These are phyloP conservation scores for Saitozyma sp. DNA, from an alignment of 768 basidiomycete species.

Conservation along the genomic window DNA sequence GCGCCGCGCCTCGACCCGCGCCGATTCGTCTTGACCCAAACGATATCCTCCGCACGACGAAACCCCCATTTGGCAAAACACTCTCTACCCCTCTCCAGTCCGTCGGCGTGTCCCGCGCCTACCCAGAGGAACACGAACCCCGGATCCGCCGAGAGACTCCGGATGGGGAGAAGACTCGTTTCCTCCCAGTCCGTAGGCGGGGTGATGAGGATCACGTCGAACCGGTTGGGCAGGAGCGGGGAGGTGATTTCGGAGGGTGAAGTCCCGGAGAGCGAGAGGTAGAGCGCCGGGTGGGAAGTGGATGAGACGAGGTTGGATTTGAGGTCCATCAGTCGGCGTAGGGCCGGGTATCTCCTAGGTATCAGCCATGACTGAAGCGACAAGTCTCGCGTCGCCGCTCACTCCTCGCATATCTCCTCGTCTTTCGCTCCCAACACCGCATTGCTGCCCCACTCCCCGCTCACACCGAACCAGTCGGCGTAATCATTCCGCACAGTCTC, in stretches of 20 bases:
- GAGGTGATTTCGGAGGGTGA: background rate
- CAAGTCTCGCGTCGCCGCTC: conserved; percentile 48
- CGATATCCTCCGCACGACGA: conserved; percentile 91
- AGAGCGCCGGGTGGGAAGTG: conserved; percentile 66
- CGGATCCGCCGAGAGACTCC: conserved; percentile 81
- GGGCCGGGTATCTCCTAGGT: conserved; percentile 82
- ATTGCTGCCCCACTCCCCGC: conserved; percentile 91
- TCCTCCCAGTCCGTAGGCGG: conserved; percentile 69
- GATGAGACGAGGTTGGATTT: conserved; percentile 76
- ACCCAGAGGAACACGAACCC: conserved; percentile 96
- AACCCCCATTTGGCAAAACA: conserved; percentile 86
- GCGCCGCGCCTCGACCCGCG: background rate
- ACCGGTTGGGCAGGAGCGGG: conserved; percentile 64
- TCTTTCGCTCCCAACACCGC: conserved; percentile 87
- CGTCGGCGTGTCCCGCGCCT: conserved; percentile 90
- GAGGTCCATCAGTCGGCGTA: conserved; percentile 75
- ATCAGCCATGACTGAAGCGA: no score
- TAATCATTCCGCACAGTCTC: conserved; percentile 97
- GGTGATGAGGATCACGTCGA: conserved; percentile 88
- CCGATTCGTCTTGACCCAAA: conserved; percentile 89
- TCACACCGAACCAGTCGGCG: conserved; percentile 82
- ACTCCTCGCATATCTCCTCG: conserved; percentile 92
- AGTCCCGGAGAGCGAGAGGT: conserved; percentile 50
- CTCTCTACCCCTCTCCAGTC: conserved; percentile 87
- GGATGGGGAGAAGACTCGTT: conserved; percentile 76